A percentile compares a stretch with the other conserved stretches of the same genome.
These are phyloP conservation scores for Onygenales sp. DNA, from an alignment of 2,329 filamentous ascomycete genomes.

Conservation along the genomic window DNA sequence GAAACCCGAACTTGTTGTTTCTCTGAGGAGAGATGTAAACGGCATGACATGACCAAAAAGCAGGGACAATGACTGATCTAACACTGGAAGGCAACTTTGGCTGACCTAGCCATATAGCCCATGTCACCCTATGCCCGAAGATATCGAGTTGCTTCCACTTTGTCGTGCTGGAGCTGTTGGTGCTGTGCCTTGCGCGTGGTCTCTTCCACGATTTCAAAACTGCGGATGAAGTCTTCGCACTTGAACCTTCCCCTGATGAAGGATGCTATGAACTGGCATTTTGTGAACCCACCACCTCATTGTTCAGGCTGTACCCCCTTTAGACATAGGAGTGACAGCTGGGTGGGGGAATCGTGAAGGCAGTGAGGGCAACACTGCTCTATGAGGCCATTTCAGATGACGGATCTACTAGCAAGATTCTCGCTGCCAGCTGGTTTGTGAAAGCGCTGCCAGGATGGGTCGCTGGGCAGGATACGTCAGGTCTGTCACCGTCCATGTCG, in stretches of 20 bases:
- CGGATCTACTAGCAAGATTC: background rate
- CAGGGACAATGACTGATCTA: background rate
- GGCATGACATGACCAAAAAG: background rate
- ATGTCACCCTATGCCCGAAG: slow-evolving; percentile 5
- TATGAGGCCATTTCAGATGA: background rate
- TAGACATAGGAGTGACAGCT: background rate
- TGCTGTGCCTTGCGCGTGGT: slow-evolving; percentile 2
- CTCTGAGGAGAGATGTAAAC: background rate
- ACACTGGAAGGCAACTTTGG: background rate
- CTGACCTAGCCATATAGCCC: background rate
- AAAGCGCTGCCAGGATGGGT: background rate
- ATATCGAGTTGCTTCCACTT: slow-evolving; percentile 4
- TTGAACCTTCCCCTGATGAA: slow-evolving; percentile 3
- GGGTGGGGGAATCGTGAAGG: too few relatives aligned
- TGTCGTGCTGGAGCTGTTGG: slow-evolving; percentile 5
- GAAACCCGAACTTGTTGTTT: slow-evolving; percentile 3
- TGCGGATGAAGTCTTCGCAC: slow-evolving; percentile 4
- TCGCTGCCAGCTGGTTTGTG: background rate
- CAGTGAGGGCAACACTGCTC: background rate
- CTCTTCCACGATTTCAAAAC: slow-evolving; percentile 6
- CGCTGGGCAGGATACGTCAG: slow-evolving; percentile 1
- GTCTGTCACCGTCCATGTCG: background rate
- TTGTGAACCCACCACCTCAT: background rate
- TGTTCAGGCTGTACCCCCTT: background rate
- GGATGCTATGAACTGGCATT: slow-evolving; percentile 3